Evolutionary conservation across 2,329 filamentous ascomycete genomes (phyloP), one percentile per base, ranked within the genome.

Genomic region (Aspergillus floridensis): DNA sequence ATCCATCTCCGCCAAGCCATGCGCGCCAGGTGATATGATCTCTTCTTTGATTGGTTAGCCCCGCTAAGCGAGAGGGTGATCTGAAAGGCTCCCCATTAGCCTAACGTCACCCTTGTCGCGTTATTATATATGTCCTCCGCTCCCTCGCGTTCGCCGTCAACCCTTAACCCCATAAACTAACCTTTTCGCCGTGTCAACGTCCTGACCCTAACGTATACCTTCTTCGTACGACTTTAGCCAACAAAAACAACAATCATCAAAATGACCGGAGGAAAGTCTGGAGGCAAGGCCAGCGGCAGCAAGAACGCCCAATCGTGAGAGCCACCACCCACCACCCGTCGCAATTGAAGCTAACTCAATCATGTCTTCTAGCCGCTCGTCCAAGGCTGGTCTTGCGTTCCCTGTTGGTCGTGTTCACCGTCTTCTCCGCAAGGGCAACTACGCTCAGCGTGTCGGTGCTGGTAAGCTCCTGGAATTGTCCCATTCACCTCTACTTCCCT

Each of bases 251-350:
- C 41, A 56, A 74, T 72, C 70, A 77, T 86, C 89, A 97, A 91
- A 90, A 99, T 99, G 95, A 96, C 95, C 92, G 93, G 93, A 87
- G 93, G 95, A 82, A 99, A 99, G 85, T 97, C 93, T 84, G 95
- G 95, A 82, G 95, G 95, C 88, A 98, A 98, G 90, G 93, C 93
- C 85, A 93, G 90, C 84, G 92, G 93, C 84, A 89, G 90, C 85
- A 99, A 99, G 92, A 96, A 90, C 86, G 91, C 95, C 77, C 95
- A 98, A 86, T 97, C 93, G 95, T 98, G 38, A 84, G 88, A 93
- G 90, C 63, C 57, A 48, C 50, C 49, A 48, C n/a, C 51, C 59
- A 61, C 60, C 56, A 66, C 65, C 60, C 29, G 22, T 7, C 8
- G 10, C 8, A 29, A 29, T 54, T 44, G 22, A 56, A 59, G 31